Conservation (phyloP, 805 yeast genomes). For the Lachancea lanzarotensis region DNA sequence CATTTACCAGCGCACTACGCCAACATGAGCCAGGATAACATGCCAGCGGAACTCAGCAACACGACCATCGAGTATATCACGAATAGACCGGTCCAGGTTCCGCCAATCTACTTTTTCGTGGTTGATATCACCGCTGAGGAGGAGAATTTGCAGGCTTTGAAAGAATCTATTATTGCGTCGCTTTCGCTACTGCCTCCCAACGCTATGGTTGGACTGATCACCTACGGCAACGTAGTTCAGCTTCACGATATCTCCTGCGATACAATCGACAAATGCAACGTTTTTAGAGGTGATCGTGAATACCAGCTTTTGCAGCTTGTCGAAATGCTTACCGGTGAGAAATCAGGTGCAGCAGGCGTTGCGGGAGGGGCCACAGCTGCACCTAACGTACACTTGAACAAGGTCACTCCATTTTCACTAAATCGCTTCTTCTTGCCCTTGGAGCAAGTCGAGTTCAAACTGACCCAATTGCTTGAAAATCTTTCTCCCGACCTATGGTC, state of each 20-base stretch:
- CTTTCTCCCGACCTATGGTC: constrained; percentile 85
- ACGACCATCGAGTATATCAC: constrained; percentile 83
- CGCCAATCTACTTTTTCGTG: constrained; percentile 81
- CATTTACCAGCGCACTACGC: constrained; percentile 79
- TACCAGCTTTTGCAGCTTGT: constrained; percentile 50
- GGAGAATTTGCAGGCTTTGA: constrained; percentile 77
- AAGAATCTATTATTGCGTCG: constrained; percentile 70
- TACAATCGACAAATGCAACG: constrained; percentile 64
- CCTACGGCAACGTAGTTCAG: constrained; percentile 81
- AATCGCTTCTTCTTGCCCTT: constrained; percentile 68
- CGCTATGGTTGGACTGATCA: constrained; percentile 78
- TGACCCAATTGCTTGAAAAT: constrained; percentile 71
- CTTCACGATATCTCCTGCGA: constrained; percentile 75
- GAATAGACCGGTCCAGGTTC: constrained; percentile 70
- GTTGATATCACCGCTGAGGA: constrained; percentile 86
- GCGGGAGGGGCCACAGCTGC: constrained; percentile 29
- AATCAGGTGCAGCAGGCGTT: constrained; percentile 35
- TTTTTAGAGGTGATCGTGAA: constrained; percentile 86
- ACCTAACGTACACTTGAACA: constrained; percentile 25
- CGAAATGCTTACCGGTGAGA: constrained; percentile 56
- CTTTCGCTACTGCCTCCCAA: constrained; percentile 81
- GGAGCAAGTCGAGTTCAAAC: constrained; percentile 73
- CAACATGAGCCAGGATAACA: constrained; percentile 63
- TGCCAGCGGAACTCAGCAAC: constrained; percentile 73
- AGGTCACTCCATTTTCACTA: constrained; percentile 38